phyloP scores from a whole-genome alignment of 1,139 yeast species.

The Zygotorulaspora mrakii region DNA sequence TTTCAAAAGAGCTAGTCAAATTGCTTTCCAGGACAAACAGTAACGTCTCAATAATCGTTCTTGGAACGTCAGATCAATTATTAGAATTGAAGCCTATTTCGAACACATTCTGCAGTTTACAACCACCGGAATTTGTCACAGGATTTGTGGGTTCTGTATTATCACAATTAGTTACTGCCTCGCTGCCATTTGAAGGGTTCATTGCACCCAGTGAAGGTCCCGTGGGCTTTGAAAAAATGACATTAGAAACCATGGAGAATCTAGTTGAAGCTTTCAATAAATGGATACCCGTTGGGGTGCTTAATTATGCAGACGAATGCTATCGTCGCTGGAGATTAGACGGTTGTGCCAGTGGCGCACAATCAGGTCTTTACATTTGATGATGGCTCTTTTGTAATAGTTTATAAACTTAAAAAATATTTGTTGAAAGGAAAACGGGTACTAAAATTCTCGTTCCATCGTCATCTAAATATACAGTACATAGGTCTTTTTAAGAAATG shows the following conservation, averaged over 20 bases:
- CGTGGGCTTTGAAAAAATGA: slow-evolving; percentile 34
- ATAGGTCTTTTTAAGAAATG: slow-evolving; percentile 17
- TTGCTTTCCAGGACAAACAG: slow-evolving; percentile 1
- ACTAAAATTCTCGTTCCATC: slow-evolving; percentile 12
- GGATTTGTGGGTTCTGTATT: slow-evolving; percentile 32
- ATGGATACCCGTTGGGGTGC: slow-evolving; percentile 15
- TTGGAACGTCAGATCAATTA: slow-evolving; percentile 34
- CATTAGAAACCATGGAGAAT: slow-evolving; percentile 27
- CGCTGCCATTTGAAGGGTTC: slow-evolving; percentile 19
- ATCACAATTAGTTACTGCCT: slow-evolving; percentile 16
- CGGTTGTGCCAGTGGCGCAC: slow-evolving; percentile 32
- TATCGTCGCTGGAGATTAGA: slow-evolving; percentile 32
- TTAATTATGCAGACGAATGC: slow-evolving; percentile 25
- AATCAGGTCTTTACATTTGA: slow-evolving; percentile 33
- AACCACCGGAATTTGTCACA: slow-evolving; percentile 36
- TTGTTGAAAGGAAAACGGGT: slow-evolving; percentile 13
- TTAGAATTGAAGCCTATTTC: slow-evolving; percentile 20
- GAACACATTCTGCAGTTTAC: slow-evolving; percentile 17
- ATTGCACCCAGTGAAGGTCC: slow-evolving; percentile 38
- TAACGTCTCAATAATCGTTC: slow-evolving; percentile 13
- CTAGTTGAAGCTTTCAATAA: slow-evolving; percentile 25
- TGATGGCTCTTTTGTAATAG: background rate
- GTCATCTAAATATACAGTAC: slow-evolving; percentile 30
- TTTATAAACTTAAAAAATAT: slow-evolving; percentile 9
- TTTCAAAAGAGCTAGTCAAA: slow-evolving; percentile 10